phyloP scores from a whole-genome alignment of 2,329 filamentous ascomycete species.

The Zymoseptoria ardabiliae region DNA sequence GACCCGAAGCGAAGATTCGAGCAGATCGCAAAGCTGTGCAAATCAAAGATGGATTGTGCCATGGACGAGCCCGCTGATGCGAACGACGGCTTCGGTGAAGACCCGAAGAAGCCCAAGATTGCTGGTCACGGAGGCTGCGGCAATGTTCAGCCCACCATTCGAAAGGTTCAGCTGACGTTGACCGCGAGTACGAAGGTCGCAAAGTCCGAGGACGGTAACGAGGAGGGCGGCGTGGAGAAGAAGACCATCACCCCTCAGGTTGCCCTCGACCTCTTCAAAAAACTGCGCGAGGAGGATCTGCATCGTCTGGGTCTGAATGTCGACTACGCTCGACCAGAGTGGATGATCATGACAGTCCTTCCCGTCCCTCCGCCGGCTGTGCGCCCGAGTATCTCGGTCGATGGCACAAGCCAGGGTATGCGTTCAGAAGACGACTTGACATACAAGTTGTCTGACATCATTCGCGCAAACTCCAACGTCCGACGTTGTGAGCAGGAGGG shows the following conservation, averaged over 20 bases:
- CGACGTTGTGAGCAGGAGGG: slow-evolving; percentile 85
- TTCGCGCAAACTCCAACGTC: slow-evolving; percentile 93
- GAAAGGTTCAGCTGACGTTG: slow-evolving; percentile 77
- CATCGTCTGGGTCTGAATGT: slow-evolving; percentile 83
- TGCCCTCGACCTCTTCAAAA: slow-evolving; percentile 78
- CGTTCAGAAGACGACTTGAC: slow-evolving; percentile 98
- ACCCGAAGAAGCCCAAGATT: slow-evolving; percentile 46
- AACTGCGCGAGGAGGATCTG: slow-evolving; percentile 74
- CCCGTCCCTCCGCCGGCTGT: slow-evolving; percentile 94
- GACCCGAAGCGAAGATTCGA: slow-evolving; percentile 95
- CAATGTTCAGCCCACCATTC: slow-evolving; percentile 79
- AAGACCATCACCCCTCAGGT: slow-evolving; percentile 73
- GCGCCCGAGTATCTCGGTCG: slow-evolving; percentile 92
- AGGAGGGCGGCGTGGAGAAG: slow-evolving; percentile 66
- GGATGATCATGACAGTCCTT: slow-evolving; percentile 94
- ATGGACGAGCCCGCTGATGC: slow-evolving; percentile 63
- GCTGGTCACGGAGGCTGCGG: slow-evolving; percentile 80
- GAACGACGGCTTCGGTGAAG: slow-evolving; percentile 61
- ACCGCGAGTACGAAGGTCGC: slow-evolving; percentile 65
- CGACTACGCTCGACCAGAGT: slow-evolving; percentile 92
- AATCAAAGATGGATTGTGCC: slow-evolving; percentile 78
- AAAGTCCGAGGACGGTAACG: slow-evolving; percentile 64
- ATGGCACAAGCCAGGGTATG: slow-evolving; percentile 84
- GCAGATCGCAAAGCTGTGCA: slow-evolving; percentile 84
- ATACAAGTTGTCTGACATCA: slow-evolving; percentile 97